Evolutionary conservation across 1,284 basidiomycete genomes (phyloP).

Genomic region (Trichosporon faecale): DNA sequence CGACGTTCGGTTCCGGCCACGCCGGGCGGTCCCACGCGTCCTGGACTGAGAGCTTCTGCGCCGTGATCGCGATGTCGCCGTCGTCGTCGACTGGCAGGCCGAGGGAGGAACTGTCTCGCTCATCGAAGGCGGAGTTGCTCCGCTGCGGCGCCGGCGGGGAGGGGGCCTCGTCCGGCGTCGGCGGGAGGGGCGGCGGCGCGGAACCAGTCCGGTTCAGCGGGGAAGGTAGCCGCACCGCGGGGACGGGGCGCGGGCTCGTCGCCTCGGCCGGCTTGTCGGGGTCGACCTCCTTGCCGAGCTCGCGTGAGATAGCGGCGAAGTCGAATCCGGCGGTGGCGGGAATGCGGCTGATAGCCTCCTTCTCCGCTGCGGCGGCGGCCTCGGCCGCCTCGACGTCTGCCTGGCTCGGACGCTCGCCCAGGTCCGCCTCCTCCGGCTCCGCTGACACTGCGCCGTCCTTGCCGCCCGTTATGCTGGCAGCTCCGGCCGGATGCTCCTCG

Average conservation of each 20-base stretch:
- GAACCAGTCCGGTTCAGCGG: slow-evolving; percentile 26
- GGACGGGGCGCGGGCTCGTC: slow-evolving; percentile 9
- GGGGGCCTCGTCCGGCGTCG: background rate
- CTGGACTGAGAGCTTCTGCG: slow-evolving; percentile 22
- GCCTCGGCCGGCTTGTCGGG: slow-evolving; percentile 36
- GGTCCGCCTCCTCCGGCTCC: slow-evolving; percentile 35
- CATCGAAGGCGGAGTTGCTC: slow-evolving; percentile 11
- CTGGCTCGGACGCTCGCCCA: slow-evolving; percentile 23
- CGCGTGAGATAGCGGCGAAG: slow-evolving; percentile 50
- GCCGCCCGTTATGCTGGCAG: slow-evolving; percentile 21
- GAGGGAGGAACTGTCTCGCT: background rate
- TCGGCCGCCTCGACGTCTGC: slow-evolving; percentile 9
- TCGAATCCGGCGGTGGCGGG: slow-evolving; percentile 50
- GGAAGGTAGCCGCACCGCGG: slow-evolving; percentile 1
- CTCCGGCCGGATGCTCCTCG: slow-evolving; percentile 22
- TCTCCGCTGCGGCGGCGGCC: slow-evolving; percentile 28
- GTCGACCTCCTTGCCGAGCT: slow-evolving; percentile 52
- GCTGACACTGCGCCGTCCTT: slow-evolving; percentile 43
- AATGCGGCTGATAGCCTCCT: slow-evolving; percentile 32
- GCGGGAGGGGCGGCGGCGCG: slow-evolving; percentile 24
- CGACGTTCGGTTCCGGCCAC: background rate
- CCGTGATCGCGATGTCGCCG: slow-evolving; percentile 34
- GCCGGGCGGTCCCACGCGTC: slow-evolving; percentile 33
- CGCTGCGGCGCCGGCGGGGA: slow-evolving; percentile 13
- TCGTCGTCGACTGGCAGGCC: slow-evolving; percentile 30